Percentiles rank a stretch among this genome's conserved stretches.
These are phyloP conservation scores for Amanita fuliginea DNA, from an alignment of 768 basidiomycete species.

Conservation along the genomic window DNA sequence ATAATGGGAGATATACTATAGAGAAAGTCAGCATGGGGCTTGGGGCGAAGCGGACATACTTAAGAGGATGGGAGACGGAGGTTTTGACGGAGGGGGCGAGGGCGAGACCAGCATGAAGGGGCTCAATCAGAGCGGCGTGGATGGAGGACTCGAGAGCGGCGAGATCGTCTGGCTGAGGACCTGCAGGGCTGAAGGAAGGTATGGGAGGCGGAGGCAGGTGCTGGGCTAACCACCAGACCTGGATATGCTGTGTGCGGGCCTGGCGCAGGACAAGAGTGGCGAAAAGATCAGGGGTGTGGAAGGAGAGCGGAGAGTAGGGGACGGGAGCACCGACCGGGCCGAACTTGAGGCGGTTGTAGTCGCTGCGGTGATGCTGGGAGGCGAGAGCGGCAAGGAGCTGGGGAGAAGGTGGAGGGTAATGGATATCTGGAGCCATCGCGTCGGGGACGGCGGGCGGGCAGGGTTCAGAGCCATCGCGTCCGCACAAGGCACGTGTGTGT, in stretches of 20 bases:
- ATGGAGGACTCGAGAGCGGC: constrained; percentile 27
- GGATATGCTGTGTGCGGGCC: constrained; percentile 20
- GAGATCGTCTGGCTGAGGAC: constrained; percentile 3
- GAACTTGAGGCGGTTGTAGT: constrained; percentile 61
- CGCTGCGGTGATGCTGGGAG: constrained; percentile 65
- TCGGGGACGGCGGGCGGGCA: background rate
- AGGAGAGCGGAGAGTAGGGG: constrained; percentile 50
- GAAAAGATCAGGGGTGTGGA: constrained; percentile 50
- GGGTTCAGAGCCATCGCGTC: background rate
- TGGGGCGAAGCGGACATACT: constrained; percentile 34
- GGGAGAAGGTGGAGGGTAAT: background rate
- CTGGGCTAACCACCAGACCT: constrained; percentile 43
- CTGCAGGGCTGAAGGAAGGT: background rate
- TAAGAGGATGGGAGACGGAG: constrained; percentile 74
- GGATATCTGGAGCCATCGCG: background rate
- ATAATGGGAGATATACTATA: constrained; percentile 54
- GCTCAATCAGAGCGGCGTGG: constrained; percentile 41
- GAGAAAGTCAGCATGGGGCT: constrained; percentile 10
- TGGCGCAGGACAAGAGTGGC: constrained; percentile 43
- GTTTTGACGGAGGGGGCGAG: constrained; percentile 39
- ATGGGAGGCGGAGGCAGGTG: constrained; percentile 2
- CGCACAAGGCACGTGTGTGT: background rate
- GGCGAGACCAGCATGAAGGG: constrained; percentile 13
- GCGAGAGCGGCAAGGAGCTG: constrained; percentile 43
- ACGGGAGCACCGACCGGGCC: constrained; percentile 40